Evolutionary conservation across 345 rosid species (phyloP).

Genomic region (Citrus glauca): DNA sequence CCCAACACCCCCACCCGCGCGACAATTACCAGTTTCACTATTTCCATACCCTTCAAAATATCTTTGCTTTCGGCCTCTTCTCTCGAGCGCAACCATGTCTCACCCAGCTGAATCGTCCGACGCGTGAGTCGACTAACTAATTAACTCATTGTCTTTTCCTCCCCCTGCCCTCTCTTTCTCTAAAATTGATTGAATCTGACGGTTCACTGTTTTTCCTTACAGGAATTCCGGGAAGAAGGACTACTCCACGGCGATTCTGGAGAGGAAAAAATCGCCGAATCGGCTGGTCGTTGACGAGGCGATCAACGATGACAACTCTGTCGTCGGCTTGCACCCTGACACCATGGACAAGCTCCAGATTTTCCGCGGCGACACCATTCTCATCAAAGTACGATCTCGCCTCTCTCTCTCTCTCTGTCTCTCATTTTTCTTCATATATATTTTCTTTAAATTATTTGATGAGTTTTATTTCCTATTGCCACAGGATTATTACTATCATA

Average conservation of each 20-base stretch:
- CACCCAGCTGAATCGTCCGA: slow-evolving; percentile 48
- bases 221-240: slow-evolving; percentile 62
- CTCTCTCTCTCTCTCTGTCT: background rate
- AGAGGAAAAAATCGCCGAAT: slow-evolving; percentile 63
- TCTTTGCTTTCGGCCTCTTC: too few relatives aligned
- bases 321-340: slow-evolving; percentile 56
- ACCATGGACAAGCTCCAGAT: slow-evolving; percentile 81
- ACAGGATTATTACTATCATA: too few relatives aligned
- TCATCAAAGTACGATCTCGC: slow-evolving; percentile 47
- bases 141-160: too few relatives aligned
- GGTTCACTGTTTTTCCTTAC: background rate
- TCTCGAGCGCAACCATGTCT: slow-evolving; percentile 19
- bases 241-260: slow-evolving; percentile 69
- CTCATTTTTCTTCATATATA: background rate
- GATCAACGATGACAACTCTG: slow-evolving; percentile 69
- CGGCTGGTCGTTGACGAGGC: slow-evolving; percentile 71
- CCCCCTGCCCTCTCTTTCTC: background rate
- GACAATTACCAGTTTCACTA: too few relatives aligned
- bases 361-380: slow-evolving; percentile 69
- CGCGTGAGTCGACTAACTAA: slow-evolving; percentile 36
- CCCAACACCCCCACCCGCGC: too few relatives aligned
- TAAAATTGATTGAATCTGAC: background rate
- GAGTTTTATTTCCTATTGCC: background rate
- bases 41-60: too few relatives aligned
- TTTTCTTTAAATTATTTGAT: background rate